Conservation (phyloP, 306 rosid genomes). For the Rosa chinensis region DNA sequence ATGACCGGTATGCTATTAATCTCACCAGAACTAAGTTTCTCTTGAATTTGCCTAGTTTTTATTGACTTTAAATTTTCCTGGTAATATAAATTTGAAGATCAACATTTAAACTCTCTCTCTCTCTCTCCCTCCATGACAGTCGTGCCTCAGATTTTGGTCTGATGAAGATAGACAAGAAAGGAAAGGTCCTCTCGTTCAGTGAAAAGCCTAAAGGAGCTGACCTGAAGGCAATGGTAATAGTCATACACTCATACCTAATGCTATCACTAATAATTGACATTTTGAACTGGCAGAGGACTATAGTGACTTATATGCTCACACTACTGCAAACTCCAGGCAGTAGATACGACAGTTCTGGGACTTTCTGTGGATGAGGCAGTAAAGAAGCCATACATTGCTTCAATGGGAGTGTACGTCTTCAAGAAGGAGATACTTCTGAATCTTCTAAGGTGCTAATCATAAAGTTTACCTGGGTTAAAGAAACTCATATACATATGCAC, state of each 20-base stretch:
- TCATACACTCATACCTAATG: conserved; percentile 19
- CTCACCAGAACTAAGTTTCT: conserved; percentile 6
- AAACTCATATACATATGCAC: conserved; percentile 17
- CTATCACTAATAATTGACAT: background rate
- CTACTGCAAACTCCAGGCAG: conserved; percentile 48
- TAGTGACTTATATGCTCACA: conserved; percentile 28
- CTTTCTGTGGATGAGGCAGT: conserved; percentile 75
- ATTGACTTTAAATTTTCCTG: background rate
- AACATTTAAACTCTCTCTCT: conserved; percentile 16
- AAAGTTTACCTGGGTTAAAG: background rate
- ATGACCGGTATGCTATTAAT: conserved; percentile 60
- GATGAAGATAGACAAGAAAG: conserved; percentile 92
- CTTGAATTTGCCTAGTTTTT: background rate
- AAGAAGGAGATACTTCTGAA: conserved; percentile 95
- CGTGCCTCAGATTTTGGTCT: conserved; percentile 99
- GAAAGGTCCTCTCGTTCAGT: conserved; percentile 60
- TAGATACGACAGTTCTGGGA: conserved; percentile 91
- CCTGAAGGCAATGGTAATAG: conserved; percentile 77
- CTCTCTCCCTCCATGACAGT: conserved; percentile 41
- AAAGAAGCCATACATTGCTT: conserved; percentile 91
- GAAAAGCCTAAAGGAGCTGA: conserved; percentile 85
- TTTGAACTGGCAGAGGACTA: conserved; percentile 21
- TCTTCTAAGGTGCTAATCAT: conserved; percentile 62
- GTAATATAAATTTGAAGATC: background rate
- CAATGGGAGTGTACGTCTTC: conserved; percentile 98